Conservation (phyloP, 2,329 filamentous ascomycete genomes). For the Colletotrichum musae region DNA sequence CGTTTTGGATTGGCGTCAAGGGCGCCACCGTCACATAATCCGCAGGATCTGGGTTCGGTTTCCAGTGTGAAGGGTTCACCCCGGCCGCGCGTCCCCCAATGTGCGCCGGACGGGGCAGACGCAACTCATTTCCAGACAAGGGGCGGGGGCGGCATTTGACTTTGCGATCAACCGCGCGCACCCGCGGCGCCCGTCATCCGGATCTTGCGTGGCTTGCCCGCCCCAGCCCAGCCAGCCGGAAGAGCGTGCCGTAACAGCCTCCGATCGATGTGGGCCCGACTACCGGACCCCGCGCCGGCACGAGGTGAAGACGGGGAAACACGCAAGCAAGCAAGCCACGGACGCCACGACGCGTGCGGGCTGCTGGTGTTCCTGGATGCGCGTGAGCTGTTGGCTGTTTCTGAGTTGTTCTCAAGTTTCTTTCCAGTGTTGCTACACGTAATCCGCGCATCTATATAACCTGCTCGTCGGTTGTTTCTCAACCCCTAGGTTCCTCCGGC, state of each 20-base stretch:
- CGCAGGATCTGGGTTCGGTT: conserved; percentile 2
- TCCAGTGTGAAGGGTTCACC: conserved; percentile 18
- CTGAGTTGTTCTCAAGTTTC: too few species aligned
- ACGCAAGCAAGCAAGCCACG: neutral
- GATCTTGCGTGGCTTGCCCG: neutral
- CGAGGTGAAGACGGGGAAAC: neutral
- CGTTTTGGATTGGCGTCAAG: conserved; percentile 20
- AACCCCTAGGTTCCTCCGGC: too few species aligned
- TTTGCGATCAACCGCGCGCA: conserved; percentile 1
- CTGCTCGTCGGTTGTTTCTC: too few species aligned
- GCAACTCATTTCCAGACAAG: neutral
- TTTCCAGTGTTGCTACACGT: too few species aligned
- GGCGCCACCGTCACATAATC: conserved; percentile 10
- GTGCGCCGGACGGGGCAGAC: neutral
- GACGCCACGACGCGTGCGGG: too few species aligned
- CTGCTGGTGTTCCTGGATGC: too few species aligned
- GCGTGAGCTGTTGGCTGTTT: too few species aligned
- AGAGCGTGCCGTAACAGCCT: conserved; percentile 4
- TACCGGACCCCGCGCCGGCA: conserved; percentile 4
- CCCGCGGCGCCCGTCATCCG: conserved; percentile 20
- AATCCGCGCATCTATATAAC: too few species aligned
- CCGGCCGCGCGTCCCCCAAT: conserved; percentile 12
- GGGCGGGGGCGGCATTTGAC: neutral
- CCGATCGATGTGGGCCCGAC: conserved; percentile 16
- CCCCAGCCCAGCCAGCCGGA: neutral